Base-by-base conservation (phyloP, 1,139 yeast genomes). In the Kluyveromyces marxianus region DNA sequence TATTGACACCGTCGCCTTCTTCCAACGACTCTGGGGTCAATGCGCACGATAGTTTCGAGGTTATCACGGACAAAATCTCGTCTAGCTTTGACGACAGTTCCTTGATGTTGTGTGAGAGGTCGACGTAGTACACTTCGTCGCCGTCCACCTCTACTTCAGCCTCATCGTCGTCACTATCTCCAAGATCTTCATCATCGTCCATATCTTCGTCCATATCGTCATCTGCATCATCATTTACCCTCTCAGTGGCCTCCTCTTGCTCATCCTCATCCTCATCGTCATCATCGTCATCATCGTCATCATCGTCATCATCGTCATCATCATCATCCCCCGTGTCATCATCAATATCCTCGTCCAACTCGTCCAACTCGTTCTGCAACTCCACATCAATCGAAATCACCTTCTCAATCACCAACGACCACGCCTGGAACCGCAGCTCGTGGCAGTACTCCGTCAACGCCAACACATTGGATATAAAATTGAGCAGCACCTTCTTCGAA, bases 351-450 rank as follows among this genome's bases (percentile, higher is more conserved):
- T 86, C 96, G 58, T 87, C 96, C 46, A 83, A 82, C 53, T 87
- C 95, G 54, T 87, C 96, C 51, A 86, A 67, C 57, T 85, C 95
- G 58, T 87, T 89, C 60, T 88, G 96, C 50, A 90, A 71, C 64
- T 89, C 97, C n/a, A 90, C 96, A 66, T 92, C 98, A 39, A 92
- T 71, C 55, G 88, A 86, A 50, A 92, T 88, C 46, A 87, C 75
- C 53, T 81, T 77, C 63, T 90, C 96, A 39, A 88, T 70, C 25
- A 90, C 72, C 48, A 87, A 67, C 29, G 83, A 83, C 97, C 97
- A 90, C 5, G 86, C 74, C 46, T 79, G 78, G 54, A 77, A 76
- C 54, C 80, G 77, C 52, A 88, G 69, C 55, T 88, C 96, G 4
- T 81, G 79, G 54, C 92, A 85, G 62, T 90, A 90, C 7, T 72